Evolutionary conservation across 441 rosid species (phyloP).

Genomic region (Dalechampia spathulata): DNA sequence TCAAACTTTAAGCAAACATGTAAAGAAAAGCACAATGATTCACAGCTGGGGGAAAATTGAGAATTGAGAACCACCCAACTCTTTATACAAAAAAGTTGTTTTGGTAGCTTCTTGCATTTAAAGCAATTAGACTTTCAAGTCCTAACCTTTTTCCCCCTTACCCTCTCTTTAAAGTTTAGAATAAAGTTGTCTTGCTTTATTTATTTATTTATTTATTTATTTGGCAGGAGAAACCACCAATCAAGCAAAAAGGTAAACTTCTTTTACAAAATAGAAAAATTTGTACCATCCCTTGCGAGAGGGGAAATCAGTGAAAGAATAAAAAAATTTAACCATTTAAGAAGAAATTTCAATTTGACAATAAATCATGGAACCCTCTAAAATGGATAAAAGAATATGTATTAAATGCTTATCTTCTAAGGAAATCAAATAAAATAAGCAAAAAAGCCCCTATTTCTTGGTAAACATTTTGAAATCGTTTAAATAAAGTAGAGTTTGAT

Average conservation of each 20-base stretch:
- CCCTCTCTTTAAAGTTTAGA: conserved; percentile 21
- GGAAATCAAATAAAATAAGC: neutral
- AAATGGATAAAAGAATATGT: neutral
- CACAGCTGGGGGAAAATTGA: conserved; percentile 42
- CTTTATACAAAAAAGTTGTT: conserved; percentile 23
- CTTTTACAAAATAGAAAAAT: conserved; percentile 21
- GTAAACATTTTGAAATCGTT: too few species aligned
- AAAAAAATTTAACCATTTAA: too few species aligned
- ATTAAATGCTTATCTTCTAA: neutral
- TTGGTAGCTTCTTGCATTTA: conserved; percentile 71
- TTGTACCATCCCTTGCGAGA: neutral
- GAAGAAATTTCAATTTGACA: conserved; percentile 6
- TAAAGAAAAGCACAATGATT: conserved; percentile 29
- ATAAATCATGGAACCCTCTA: conserved; percentile 7
- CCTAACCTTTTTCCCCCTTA: neutral
- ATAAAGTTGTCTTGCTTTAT: conserved; percentile 35
- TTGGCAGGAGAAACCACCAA: conserved; percentile 26
- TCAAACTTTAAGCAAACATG: conserved; percentile 84
- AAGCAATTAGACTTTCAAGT: conserved; percentile 63
- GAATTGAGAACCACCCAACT: conserved; percentile 25
- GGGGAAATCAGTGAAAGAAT: neutral
- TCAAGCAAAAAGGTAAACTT: conserved; percentile 41
- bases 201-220: conserved; percentile 29
- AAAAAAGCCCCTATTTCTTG: too few species aligned
- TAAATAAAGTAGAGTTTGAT: too few species aligned